Conservation (phyloP, 805 yeast species). For the Candida awuae region DNA sequence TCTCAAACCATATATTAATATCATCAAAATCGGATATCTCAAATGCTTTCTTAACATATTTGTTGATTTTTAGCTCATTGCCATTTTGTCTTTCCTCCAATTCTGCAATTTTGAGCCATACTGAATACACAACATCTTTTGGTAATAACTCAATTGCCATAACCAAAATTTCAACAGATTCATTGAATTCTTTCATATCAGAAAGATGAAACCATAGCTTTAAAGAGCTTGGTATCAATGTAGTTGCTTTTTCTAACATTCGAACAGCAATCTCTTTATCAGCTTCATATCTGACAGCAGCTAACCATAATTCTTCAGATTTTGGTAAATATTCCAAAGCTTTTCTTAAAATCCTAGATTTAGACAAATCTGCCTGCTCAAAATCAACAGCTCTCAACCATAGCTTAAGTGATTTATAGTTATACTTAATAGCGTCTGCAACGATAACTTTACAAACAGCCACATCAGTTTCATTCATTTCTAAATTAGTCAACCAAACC, state of each 20-base stretch:
- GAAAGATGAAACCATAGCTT: conserved; percentile 59
- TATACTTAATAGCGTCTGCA: conserved; percentile 54
- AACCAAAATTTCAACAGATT: conserved; percentile 49
- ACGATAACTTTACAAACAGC: conserved; percentile 48
- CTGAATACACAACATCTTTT: conserved; percentile 33
- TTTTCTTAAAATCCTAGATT: conserved; percentile 54
- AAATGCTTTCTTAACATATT: conserved; percentile 42
- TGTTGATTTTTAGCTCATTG: conserved; percentile 37
- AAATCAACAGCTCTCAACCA: conserved; percentile 70
- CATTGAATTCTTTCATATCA: conserved; percentile 34
- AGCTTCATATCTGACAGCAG: conserved; percentile 52
- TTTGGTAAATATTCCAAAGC: conserved; percentile 62
- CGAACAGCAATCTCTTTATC: conserved; percentile 40
- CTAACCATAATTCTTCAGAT: conserved; percentile 58
- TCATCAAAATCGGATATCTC: conserved; percentile 23
- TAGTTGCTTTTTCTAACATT: conserved; percentile 58
- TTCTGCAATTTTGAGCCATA: conserved; percentile 67
- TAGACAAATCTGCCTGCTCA: conserved; percentile 49
- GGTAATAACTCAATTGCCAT: conserved; percentile 47
- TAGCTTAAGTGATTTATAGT: conserved; percentile 47
- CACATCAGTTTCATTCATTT: conserved; percentile 43
- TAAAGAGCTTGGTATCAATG: conserved; percentile 56
- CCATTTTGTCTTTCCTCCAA: conserved; percentile 50
- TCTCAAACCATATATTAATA: conserved; percentile 44
- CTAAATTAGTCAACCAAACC: conserved; percentile 75